phyloP scores from a whole-genome alignment of 495 filamentous ascomycete species.

The Parachaetomium inaequale region DNA sequence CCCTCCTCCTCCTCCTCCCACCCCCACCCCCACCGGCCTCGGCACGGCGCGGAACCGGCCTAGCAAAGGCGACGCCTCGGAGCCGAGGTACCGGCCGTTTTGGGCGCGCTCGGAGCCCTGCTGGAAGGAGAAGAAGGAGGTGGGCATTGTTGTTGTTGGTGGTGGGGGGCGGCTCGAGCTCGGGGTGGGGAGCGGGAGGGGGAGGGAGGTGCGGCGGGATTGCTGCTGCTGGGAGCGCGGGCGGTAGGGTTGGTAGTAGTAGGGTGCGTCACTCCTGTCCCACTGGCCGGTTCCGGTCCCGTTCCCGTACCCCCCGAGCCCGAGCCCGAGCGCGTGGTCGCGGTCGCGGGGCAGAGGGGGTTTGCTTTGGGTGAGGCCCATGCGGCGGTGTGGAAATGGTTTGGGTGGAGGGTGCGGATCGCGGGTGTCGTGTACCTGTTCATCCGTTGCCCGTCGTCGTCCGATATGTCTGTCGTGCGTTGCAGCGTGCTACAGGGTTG shows the following conservation, averaged over 20 bases:
- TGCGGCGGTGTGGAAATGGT: background rate
- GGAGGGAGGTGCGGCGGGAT: constrained; percentile 8
- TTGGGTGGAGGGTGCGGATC: background rate
- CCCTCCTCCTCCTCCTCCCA: background rate
- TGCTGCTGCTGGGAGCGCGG: background rate
- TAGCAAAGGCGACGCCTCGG: constrained; percentile 51
- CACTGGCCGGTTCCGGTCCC: background rate
- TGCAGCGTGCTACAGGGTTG: constrained; percentile 10
- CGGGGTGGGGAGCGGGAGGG: background rate
- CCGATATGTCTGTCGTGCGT: background rate
- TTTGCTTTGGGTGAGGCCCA: constrained; percentile 25
- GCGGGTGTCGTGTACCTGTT: background rate
- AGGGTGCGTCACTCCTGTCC: too few relatives aligned
- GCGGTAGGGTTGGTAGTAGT: background rate
- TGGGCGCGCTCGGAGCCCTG: constrained; percentile 52
- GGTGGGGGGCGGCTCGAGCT: background rate
- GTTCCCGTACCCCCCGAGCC: background rate
- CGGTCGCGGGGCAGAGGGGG: constrained; percentile 3
- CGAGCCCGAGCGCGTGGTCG: background rate
- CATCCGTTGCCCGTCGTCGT: background rate
- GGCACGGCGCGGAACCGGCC: constrained; percentile 60
- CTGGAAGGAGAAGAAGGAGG: constrained; percentile 58
- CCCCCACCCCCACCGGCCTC: constrained; percentile 20
- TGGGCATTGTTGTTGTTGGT: background rate
- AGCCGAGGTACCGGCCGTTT: constrained; percentile 32